Conservation (phyloP, 495 filamentous ascomycete species). For the Tuber borchii region DNA sequence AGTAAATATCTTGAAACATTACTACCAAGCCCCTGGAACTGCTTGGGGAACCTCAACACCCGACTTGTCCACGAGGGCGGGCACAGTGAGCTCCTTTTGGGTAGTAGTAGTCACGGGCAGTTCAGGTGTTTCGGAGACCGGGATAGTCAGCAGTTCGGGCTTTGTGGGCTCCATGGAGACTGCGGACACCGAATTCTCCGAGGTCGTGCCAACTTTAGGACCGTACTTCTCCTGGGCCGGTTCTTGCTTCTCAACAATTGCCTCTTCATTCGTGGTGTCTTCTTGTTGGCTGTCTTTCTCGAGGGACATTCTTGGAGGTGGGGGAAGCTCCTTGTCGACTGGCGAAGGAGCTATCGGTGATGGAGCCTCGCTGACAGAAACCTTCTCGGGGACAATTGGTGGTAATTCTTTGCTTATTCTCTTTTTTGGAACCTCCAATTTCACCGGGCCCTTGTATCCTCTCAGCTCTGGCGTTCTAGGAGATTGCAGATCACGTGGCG, state of each 20-base stretch:
- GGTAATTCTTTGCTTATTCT: constrained; percentile 19
- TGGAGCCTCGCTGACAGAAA: not conserved
- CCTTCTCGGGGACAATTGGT: not conserved
- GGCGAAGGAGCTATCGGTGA: not conserved
- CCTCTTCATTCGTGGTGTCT: not conserved
- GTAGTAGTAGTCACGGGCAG: not conserved
- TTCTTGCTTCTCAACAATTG: not conserved
- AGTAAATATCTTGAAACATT: not conserved
- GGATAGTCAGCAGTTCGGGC: not conserved
- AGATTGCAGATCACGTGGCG: not conserved
- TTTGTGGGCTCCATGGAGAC: not conserved
- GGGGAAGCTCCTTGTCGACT: not conserved
- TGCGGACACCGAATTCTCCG: not conserved
- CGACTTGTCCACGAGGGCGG: not conserved
- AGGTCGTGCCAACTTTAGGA: not conserved
- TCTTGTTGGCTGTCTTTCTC: not conserved
- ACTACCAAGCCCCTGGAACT: constrained; percentile 31
- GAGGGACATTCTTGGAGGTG: constrained; percentile 1
- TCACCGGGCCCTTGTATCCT: constrained; percentile 7
- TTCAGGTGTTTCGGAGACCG: not conserved
- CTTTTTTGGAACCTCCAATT: constrained; percentile 36
- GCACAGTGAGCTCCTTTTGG: not conserved
- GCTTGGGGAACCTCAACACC: constrained; percentile 6
- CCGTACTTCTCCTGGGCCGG: not conserved
- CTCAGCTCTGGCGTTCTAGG: not conserved